Conservation (phyloP, 1,284 basidiomycete genomes). For the Cryptococcus sp. region DNA sequence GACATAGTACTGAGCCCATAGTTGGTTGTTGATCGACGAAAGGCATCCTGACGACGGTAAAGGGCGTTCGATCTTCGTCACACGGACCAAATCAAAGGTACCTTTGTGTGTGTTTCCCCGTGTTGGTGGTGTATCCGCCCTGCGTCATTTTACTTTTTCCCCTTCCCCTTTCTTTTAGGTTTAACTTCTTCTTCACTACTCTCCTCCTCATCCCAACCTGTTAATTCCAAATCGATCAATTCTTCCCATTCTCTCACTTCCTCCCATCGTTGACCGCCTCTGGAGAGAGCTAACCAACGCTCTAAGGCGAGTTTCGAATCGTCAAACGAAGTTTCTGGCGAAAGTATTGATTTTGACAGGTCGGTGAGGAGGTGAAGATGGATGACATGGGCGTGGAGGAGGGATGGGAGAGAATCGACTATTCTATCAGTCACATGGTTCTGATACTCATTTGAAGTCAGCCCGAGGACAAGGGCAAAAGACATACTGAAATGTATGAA, state of each 20-base stretch:
- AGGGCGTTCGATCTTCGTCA: not conserved
- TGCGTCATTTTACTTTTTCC: slow-evolving; percentile 10
- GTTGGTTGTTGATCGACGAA: not conserved
- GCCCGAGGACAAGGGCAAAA: not conserved
- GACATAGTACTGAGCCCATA: not conserved
- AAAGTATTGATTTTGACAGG: slow-evolving; percentile 20
- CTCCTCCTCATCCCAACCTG: slow-evolving; percentile 16
- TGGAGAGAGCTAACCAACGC: slow-evolving; percentile 34
- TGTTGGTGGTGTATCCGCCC: not conserved
- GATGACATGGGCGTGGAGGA: slow-evolving; percentile 27
- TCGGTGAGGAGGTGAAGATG: slow-evolving; percentile 25
- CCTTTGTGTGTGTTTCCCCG: not conserved
- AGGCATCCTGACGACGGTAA: slow-evolving; percentile 1
- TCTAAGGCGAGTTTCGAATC: slow-evolving; percentile 35
- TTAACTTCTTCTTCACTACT: slow-evolving; percentile 17
- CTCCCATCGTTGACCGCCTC: slow-evolving; percentile 32
- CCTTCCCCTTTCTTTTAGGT: slow-evolving; percentile 15
- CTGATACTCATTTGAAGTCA: too few relatives aligned
- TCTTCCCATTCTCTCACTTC: slow-evolving; percentile 42
- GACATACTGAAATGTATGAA: slow-evolving; percentile 37
- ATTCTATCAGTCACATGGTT: not conserved
- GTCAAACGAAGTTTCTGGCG: slow-evolving; percentile 33
- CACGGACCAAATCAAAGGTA: slow-evolving; percentile 1
- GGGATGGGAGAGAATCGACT: slow-evolving; percentile 37
- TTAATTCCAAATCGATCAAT: slow-evolving; percentile 32